A percentile compares a stretch with the other conserved stretches of the same genome.
phyloP scores from a whole-genome alignment of 2,329 filamentous ascomycete genomes.

The Huntiella decipiens region DNA sequence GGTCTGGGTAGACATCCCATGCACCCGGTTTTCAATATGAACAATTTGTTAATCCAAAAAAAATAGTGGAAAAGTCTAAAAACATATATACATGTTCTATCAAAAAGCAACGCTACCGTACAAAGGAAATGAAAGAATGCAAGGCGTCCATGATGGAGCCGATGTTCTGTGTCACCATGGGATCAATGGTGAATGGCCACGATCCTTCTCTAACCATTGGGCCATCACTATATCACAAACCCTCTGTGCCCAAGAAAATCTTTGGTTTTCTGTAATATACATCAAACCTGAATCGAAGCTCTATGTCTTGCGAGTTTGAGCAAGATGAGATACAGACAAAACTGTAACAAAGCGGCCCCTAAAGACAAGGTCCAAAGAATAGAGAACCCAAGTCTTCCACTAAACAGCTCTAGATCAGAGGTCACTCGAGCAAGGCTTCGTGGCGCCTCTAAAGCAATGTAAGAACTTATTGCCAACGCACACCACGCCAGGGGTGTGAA shows the following conservation, averaged over 20 bases:
- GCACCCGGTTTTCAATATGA: too few species aligned
- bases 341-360: conserved; percentile 2
- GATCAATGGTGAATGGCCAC: too few species aligned
- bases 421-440: conserved; percentile 1
- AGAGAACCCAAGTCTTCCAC: neutral
- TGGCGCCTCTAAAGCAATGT: neutral
- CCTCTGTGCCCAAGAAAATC: neutral
- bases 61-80: too few species aligned
- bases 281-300: neutral
- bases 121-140: too few species aligned
- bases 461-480: conserved; percentile 1
- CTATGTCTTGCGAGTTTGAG: neutral
- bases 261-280: neutral
- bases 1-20: too few species aligned
- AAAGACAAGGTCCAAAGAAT: conserved; percentile 1
- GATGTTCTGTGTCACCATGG: too few species aligned
- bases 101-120: too few species aligned
- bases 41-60: too few species aligned
- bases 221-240: too few species aligned
- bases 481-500: conserved; percentile 3
- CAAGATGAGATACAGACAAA: conserved; percentile 2
- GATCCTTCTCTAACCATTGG: too few species aligned
- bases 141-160: too few species aligned
- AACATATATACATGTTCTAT: too few species aligned
- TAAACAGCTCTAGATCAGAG: neutral